Evolutionary conservation across 2,329 filamentous ascomycete species (phyloP).

Genomic region (Chaetomium olivaceum): DNA sequence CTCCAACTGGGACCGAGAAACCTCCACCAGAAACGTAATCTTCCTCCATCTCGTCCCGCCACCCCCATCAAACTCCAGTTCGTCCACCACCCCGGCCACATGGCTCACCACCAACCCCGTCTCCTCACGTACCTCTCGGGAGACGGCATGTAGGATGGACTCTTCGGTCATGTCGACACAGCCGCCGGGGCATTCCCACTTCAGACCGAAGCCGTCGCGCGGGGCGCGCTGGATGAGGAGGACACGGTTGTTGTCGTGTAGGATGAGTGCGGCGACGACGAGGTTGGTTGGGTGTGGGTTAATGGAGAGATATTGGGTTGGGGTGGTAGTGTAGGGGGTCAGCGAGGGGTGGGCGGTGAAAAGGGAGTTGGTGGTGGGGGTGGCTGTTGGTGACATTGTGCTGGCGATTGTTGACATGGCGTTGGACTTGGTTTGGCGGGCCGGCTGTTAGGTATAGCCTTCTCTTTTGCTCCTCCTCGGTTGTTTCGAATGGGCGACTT

Average conservation of each 20-base stretch:
- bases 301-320: conserved; percentile 16
- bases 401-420: neutral
- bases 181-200: conserved; percentile 31
- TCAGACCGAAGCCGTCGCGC: conserved; percentile 28
- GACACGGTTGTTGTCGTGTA: conserved; percentile 13
- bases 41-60: conserved; percentile 19
- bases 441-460: neutral
- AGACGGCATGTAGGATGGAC: conserved; percentile 19
- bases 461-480: too few relatives aligned
- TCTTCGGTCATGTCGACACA: conserved; percentile 23
- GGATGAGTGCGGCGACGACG: conserved; percentile 26
- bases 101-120: conserved; percentile 22
- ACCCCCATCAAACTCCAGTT: conserved; percentile 21
- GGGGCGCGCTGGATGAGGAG: conserved; percentile 31
- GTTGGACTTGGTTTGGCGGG: neutral
- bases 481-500: neutral
- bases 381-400: neutral
- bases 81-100: neutral
- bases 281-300: conserved; percentile 22
- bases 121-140: conserved; percentile 29
- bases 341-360: conserved; percentile 4
- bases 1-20: neutral
- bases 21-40: conserved; percentile 25
- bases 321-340: conserved; percentile 14
- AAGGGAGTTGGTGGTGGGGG: neutral